Conservation (phyloP, 139 green algal species). For the Choricystis sp. region DNA sequence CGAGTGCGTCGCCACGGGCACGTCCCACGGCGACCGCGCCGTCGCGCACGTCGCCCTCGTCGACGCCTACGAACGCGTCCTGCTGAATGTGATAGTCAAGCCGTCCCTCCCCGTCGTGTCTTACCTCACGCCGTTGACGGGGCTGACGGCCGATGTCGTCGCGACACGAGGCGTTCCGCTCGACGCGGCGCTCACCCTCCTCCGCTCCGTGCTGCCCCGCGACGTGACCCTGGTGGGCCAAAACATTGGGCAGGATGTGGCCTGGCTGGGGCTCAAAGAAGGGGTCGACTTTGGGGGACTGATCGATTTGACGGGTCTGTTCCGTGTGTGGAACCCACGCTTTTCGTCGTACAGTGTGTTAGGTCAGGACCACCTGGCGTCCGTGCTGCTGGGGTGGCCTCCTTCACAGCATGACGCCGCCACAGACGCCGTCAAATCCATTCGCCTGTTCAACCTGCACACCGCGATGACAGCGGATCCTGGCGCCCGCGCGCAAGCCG, state of each 20-base stretch:
- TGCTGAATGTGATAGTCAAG: slow-evolving; percentile 67
- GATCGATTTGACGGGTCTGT: slow-evolving; percentile 68
- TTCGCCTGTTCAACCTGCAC: slow-evolving; percentile 71
- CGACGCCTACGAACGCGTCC: slow-evolving; percentile 49
- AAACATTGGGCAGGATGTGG: slow-evolving; percentile 71
- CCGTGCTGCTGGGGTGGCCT: slow-evolving; percentile 52
- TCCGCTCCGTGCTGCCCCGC: slow-evolving; percentile 34
- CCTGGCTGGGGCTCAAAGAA: slow-evolving; percentile 69
- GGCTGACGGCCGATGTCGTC: slow-evolving; percentile 40
- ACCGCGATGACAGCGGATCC: slow-evolving; percentile 25
- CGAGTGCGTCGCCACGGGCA: slow-evolving; percentile 72
- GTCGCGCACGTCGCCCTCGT: slow-evolving; percentile 73
- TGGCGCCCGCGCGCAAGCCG: slow-evolving; percentile 27
- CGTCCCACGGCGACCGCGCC: slow-evolving; percentile 58
- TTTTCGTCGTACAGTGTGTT: slow-evolving; percentile 48
- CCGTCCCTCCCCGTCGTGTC: slow-evolving; percentile 45
- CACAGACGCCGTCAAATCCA: slow-evolving; percentile 66
- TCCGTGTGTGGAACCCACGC: slow-evolving; percentile 57
- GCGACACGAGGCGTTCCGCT: slow-evolving; percentile 46
- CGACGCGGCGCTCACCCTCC: slow-evolving; percentile 27
- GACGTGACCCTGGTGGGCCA: slow-evolving; percentile 64
- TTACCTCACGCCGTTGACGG: slow-evolving; percentile 72
- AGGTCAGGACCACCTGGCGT: slow-evolving; percentile 25
- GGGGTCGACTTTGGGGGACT: slow-evolving; percentile 54
- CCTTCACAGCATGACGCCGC: slow-evolving; percentile 40